Conservation (phyloP, 2,329 filamentous ascomycete genomes). For the Monosporascus sp. region DNA sequence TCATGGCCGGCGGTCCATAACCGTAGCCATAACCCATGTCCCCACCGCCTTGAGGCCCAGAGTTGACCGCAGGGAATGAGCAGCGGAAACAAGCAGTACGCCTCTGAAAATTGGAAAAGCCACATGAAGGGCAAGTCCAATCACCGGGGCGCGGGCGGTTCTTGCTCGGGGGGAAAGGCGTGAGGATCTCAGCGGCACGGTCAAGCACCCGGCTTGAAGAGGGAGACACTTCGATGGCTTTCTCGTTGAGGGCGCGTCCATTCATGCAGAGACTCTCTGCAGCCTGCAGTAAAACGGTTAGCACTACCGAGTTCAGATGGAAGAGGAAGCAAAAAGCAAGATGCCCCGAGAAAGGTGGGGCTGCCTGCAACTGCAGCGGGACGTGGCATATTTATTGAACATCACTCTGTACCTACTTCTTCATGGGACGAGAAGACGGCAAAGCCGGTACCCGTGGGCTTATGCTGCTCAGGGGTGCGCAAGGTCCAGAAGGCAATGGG, state of each 20-base stretch:
- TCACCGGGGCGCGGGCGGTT: constrained; percentile 95
- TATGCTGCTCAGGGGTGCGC: constrained; percentile 95
- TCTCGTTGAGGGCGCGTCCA: constrained; percentile 93
- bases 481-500: constrained; percentile 99
- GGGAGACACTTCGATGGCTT: constrained; percentile 96
- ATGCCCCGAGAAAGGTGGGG: neutral
- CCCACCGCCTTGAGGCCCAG: constrained; percentile 56
- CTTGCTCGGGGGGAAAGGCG: constrained; percentile 96
- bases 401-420: constrained; percentile 63
- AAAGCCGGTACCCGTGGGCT: constrained; percentile 97
- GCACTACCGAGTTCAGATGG: neutral
- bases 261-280: constrained; percentile 99
- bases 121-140: constrained; percentile 98
- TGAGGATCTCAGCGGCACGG: constrained; percentile 90
- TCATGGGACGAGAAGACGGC: constrained; percentile 98
- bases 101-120: constrained; percentile 98
- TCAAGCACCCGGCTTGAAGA: constrained; percentile 96
- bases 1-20: constrained; percentile 71
- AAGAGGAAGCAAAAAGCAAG: constrained; percentile 1
- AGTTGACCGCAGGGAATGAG: constrained; percentile 92
- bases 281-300: constrained; percentile 50
- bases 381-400: neutral
- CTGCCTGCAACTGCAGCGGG: neutral
- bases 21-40: constrained; percentile 46
- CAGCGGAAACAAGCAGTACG: constrained; percentile 98